Base-by-base conservation (phyloP, 768 basidiomycete species). In the Mycena galericulata region DNA sequence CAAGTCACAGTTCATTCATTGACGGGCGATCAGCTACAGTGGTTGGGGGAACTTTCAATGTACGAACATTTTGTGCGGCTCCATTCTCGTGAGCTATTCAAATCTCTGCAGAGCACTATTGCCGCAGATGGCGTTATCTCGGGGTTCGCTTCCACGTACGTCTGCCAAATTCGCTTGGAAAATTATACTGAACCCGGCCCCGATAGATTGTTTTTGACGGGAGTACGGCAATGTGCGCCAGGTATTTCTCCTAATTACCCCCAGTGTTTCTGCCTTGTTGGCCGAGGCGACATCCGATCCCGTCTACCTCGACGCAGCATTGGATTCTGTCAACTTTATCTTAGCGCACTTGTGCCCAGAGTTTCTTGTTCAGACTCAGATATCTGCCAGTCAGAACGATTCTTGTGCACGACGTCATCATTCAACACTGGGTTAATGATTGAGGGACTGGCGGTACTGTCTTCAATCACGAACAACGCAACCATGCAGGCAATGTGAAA, bases 211-310 rank as follows among this genome's bases (percentile, higher is more conserved):
- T 66, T 66, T 34, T 26, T 59, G 3, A 12, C 14, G 65, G 58
- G 20, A 22, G 65, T 51, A 15, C 15, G 8, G 0, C 43, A 2
- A 22, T 43, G 18, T 14, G 8, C 34, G 3, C 8, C 5, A 34
- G 9, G 20, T 18, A 14, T 17, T 24, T 4, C 20, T 20, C 30
- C 51, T 54, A 26, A 34, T 20, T 45, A 36, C 12, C 27, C 14
- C 27, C 36, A 68, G 67, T 30, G 36, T 68, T n/a, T 68, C 67
- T 26, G 67, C 67, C 2, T 24, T 67, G 5, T 49, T 72, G 15
- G 68, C 68, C 3, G 68, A 72, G 46, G 59, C 43, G 20, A 72
- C 71, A 6, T 53, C 59, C 20, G 51, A 69, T 40, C 36, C 67
- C 2, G 24, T 40, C 1, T 68, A 68, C 34, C 18, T 62, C 8